Evolutionary conservation across 2,329 filamentous ascomycete species (phyloP), one percentile per base, ranked within the genome.

Genomic region (Metarhizium album): DNA sequence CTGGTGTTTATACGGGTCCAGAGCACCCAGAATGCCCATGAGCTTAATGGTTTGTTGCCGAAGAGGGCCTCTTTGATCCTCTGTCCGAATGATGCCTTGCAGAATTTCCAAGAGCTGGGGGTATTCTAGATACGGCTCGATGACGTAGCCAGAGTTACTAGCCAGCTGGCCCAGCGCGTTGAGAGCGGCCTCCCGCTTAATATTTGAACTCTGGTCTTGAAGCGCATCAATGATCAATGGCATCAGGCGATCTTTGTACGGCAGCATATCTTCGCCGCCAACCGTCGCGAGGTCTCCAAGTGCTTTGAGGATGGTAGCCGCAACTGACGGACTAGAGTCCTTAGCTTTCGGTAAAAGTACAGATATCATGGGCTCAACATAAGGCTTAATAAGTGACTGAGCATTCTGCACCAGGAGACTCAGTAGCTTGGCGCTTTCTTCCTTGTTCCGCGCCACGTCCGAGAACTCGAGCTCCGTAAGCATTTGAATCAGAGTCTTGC

Each of bases 91-190:
- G 58, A 98, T 95, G 58, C 86, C 88, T 64, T 96, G 91, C 11
- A 98, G 72, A 27, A 97, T 87, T 54, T 93, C 90, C 46, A 98
- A 82, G 8, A 98, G 79, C 63, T 96, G 86, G 0, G 94, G 93
- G 60, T 97, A 95, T 54, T 98, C 90, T 46, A 91, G 76, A 61
- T 98, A 98, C 0, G 94, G 94, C 51, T 90, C 83, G 53, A 98
- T 97, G 48, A 98, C 94, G 69, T 98, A 98, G 58, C 94, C 93
- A 13, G 90, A 93, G 67, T 95, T 97, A 62, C 90, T 95, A 5
- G 93, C 90, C 50, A 98, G 73, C 64, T 97, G 90, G 20, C 91
- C 91, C 1, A 98, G 76, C 0, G 93, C 93, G 57, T 87, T 87
- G 31, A 98, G 74, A 3, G 93, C 91, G 5, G 94, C 88, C 66